These are phyloP conservation scores for Zanthoxylum bungeanum DNA, from an alignment of 345 rosid species.

Conservation along the genomic window DNA sequence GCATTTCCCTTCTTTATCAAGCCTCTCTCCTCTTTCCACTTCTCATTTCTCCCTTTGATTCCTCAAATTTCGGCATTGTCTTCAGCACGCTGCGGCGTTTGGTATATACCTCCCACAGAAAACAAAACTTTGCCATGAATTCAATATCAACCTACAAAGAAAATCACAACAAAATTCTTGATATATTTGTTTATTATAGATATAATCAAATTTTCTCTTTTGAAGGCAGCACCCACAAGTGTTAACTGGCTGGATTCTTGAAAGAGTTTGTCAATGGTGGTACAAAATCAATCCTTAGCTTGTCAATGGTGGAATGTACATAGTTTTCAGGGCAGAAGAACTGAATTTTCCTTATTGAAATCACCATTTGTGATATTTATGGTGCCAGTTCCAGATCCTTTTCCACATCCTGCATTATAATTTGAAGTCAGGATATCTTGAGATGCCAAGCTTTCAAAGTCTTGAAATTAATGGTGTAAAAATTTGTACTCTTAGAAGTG, in stretches of 20 bases:
- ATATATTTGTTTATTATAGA: too few species aligned
- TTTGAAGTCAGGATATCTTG: slow-evolving; percentile 72
- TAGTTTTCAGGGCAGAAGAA: slow-evolving; percentile 47
- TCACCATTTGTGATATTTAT: slow-evolving; percentile 12
- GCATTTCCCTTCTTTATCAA: slow-evolving; percentile 67
- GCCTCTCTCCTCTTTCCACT: slow-evolving; percentile 62
- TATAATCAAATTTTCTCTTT: too few species aligned
- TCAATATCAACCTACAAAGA: slow-evolving; percentile 61
- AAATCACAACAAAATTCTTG: too few species aligned
- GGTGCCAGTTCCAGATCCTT: slow-evolving; percentile 52
- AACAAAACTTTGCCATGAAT: slow-evolving; percentile 66
- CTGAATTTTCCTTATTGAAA: slow-evolving; percentile 35
- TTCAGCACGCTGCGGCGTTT: slow-evolving; percentile 70
- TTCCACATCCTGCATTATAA: slow-evolving; percentile 73
- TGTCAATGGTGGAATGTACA: slow-evolving; percentile 63
- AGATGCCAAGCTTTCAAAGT: slow-evolving; percentile 66
- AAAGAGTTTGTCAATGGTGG: slow-evolving; percentile 68
- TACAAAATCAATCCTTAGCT: slow-evolving; percentile 65
- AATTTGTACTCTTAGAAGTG: slow-evolving; percentile 17
- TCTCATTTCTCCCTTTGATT: slow-evolving; percentile 52
- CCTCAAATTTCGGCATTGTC: slow-evolving; percentile 70
- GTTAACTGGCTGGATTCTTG: slow-evolving; percentile 65
- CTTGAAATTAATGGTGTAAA: slow-evolving; percentile 45
- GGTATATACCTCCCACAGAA: slow-evolving; percentile 61
- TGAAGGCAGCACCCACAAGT: too few species aligned